These are phyloP conservation scores for Phytophthora capsici DNA, from an alignment of 352 stramenopile genomes.

Conservation along the genomic window DNA sequence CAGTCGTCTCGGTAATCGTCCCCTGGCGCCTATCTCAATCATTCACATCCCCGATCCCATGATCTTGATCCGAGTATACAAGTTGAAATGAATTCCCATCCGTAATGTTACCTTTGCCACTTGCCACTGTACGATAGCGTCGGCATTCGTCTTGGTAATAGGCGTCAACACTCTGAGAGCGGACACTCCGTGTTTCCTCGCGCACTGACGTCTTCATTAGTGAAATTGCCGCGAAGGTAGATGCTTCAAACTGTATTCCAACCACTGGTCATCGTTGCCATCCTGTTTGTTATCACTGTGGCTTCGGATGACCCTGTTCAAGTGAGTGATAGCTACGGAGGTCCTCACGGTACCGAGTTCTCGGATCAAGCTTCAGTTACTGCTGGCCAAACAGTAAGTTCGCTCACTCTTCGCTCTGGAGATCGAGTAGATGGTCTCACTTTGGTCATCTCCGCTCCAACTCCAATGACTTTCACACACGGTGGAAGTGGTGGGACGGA, in stretches of 20 bases:
- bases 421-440: constrained; percentile 26
- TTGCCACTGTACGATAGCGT: constrained; percentile 8
- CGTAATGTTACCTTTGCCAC: constrained; percentile 7
- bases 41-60: constrained; percentile 26
- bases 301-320: constrained; percentile 22
- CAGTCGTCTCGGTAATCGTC: constrained; percentile 35
- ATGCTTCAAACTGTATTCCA: neutral
- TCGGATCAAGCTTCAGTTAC: constrained; percentile 25
- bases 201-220: neutral
- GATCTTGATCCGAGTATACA: constrained; percentile 11
- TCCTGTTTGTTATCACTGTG: constrained; percentile 2
- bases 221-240: neutral
- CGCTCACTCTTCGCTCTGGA: constrained; percentile 23
- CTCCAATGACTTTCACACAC: constrained; percentile 16
- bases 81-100: constrained; percentile 15
- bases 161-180: constrained; percentile 17
- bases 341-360: constrained; percentile 24
- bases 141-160: neutral
- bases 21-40: constrained; percentile 23
- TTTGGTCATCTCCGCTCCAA: constrained; percentile 18
- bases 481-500: constrained; percentile 17
- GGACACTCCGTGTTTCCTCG: constrained; percentile 1
- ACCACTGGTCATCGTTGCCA: neutral
- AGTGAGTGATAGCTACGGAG: constrained; percentile 25
- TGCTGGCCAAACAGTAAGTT: constrained; percentile 19